These are phyloP conservation scores for Xylaria sp. DNA, from an alignment of 2,329 filamentous ascomycete genomes.

Conservation along the genomic window DNA sequence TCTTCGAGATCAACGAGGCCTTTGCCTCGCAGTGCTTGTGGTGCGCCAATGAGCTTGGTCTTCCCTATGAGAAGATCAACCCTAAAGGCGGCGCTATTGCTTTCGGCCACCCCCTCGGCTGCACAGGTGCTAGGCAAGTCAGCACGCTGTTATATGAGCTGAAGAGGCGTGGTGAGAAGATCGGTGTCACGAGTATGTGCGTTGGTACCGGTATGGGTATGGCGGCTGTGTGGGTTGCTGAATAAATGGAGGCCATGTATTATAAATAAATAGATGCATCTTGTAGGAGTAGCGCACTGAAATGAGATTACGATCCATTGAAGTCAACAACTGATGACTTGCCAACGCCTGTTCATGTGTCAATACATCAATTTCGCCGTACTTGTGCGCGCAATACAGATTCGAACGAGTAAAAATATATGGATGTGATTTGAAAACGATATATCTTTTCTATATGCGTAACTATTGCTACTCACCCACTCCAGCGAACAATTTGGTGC, in stretches of 20 bases:
- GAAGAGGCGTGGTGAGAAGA: slow-evolving; percentile 79
- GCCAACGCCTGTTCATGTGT: slow-evolving; percentile 1
- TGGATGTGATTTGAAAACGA: too few relatives aligned
- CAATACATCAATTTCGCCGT: neutral
- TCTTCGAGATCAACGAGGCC: slow-evolving; percentile 99
- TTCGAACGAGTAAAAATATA: too few relatives aligned
- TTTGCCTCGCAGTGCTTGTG: slow-evolving; percentile 95
- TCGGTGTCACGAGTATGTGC: slow-evolving; percentile 96
- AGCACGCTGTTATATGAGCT: slow-evolving; percentile 91
- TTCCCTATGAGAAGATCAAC: slow-evolving; percentile 89
- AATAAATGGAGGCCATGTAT: slow-evolving; percentile 59
- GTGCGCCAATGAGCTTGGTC: slow-evolving; percentile 85
- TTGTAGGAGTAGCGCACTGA: slow-evolving; percentile 11
- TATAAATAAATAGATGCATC: neutral
- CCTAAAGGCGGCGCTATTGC: slow-evolving; percentile 97
- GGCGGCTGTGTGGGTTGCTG: slow-evolving; percentile 94
- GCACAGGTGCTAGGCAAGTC: slow-evolving; percentile 92
- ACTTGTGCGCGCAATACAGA: too few relatives aligned
- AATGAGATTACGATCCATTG: neutral
- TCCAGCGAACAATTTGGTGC: too few relatives aligned
- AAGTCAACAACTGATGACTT: neutral
- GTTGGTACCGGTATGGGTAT: slow-evolving; percentile 97
- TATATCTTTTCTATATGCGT: too few relatives aligned
- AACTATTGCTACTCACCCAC: too few relatives aligned
- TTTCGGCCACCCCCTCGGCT: slow-evolving; percentile 93